phyloP scores from a whole-genome alignment of 495 filamentous ascomycete species.

The Clavariopsis aquatica region DNA sequence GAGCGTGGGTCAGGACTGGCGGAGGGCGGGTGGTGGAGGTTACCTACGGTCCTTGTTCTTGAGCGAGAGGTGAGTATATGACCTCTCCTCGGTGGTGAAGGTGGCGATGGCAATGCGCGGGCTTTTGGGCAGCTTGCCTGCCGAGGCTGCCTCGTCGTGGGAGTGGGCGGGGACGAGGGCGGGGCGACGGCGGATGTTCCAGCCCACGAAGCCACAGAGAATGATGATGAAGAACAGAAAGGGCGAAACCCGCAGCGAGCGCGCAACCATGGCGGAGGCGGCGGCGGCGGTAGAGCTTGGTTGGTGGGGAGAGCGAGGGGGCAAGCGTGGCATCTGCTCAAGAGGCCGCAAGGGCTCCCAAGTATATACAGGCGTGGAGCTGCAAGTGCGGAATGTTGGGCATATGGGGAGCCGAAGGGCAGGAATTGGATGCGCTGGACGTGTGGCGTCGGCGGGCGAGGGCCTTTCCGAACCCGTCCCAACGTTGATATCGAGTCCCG shows the following conservation, averaged over 20 bases:
- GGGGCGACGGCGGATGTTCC: slow-evolving; percentile 8
- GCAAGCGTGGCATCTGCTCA: not conserved
- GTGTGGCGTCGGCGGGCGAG: not conserved
- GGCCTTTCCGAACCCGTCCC: not conserved
- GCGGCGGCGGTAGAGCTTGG: not conserved
- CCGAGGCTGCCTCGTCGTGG: not conserved
- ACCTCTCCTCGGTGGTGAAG: slow-evolving; percentile 33
- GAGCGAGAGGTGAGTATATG: slow-evolving; percentile 35
- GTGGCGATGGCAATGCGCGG: slow-evolving; percentile 36
- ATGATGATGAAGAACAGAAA: slow-evolving; percentile 13
- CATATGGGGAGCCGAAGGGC: not conserved
- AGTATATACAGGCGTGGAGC: not conserved
- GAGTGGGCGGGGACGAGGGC: not conserved
- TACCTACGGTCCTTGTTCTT: slow-evolving; percentile 38
- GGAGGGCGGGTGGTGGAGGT: too few relatives aligned
- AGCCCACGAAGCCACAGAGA: slow-evolving; percentile 21
- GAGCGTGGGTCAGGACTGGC: not conserved
- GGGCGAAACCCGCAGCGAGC: slow-evolving; percentile 5
- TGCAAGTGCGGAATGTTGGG: not conserved
- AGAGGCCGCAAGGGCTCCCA: not conserved
- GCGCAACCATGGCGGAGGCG: slow-evolving; percentile 24
- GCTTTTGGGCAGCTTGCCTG: not conserved
- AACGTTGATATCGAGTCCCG: not conserved
- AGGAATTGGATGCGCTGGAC: not conserved
- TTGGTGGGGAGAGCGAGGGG: not conserved